phyloP scores from a whole-genome alignment of 441 rosid species.

The Sinapis alba region DNA sequence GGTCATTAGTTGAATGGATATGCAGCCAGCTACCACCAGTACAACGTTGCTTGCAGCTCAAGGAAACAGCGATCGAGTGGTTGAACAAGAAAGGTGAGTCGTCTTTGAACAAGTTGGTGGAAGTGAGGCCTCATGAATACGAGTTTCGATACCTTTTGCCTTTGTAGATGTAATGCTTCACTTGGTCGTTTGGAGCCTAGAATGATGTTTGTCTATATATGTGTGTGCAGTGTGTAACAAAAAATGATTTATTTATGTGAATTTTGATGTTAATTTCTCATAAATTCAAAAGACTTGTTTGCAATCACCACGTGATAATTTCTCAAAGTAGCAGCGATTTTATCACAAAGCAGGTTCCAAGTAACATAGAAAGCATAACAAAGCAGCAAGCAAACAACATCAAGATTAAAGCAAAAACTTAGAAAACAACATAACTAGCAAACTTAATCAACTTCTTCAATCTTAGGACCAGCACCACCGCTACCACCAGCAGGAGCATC shows the following conservation, averaged over 20 bases:
- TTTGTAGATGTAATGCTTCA: slow-evolving; percentile 27
- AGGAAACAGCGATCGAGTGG: slow-evolving; percentile 69
- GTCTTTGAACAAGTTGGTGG: slow-evolving; percentile 48
- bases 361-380: not conserved
- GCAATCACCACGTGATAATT: no score
- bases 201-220: not conserved
- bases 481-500: slow-evolving; percentile 48
- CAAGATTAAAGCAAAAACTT: not conserved
- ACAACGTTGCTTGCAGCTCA: slow-evolving; percentile 55
- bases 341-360: not conserved
- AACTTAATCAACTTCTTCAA: slow-evolving; percentile 73
- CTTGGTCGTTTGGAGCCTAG: not conserved
- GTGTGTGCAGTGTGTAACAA: no score
- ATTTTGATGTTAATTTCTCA: no score
- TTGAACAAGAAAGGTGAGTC: slow-evolving; percentile 54
- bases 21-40: slow-evolving; percentile 73
- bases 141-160: slow-evolving; percentile 75
- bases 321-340: not conserved
- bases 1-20: slow-evolving; percentile 82
- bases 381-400: not conserved
- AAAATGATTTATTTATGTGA: no score
- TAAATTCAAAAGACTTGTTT: no score
- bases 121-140: slow-evolving; percentile 74
- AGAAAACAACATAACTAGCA: no score
- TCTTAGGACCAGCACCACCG: slow-evolving; percentile 74